Percentiles rank a stretch among this genome's conserved stretches.
These are phyloP conservation scores for Achlya hypogyna DNA, from an alignment of 352 stramenopile species.

Conservation along the genomic window DNA sequence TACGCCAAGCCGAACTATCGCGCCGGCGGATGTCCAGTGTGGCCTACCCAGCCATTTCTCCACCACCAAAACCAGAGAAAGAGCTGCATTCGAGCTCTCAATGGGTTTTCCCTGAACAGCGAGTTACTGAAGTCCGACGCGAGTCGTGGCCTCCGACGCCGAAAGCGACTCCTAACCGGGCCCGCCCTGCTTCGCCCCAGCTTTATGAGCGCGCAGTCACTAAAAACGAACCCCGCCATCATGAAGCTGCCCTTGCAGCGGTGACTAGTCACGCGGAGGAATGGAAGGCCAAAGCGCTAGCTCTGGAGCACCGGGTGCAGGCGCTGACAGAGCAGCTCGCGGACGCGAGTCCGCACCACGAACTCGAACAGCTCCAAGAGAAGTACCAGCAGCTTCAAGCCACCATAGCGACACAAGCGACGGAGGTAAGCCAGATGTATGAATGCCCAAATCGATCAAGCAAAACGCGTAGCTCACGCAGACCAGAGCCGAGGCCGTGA, in stretches of 20 bases:
- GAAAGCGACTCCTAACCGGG: not conserved
- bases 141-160: not conserved
- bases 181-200: not conserved
- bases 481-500: not conserved
- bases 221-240: not conserved
- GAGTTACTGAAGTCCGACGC: not conserved
- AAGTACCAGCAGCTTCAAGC: not conserved
- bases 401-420: not conserved
- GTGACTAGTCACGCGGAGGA: not conserved
- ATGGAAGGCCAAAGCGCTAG: not conserved
- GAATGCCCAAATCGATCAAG: not conserved
- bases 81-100: constrained; percentile 3
- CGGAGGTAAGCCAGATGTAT: not conserved
- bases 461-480: not conserved
- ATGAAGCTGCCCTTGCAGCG: not conserved
- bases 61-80: not conserved
- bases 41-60: not conserved
- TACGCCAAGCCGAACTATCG: not conserved
- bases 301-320: not conserved
- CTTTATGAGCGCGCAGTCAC: not conserved
- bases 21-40: not conserved
- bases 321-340: not conserved
- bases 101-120: constrained; percentile 2
- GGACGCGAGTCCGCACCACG: no score
- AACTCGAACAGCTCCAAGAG: not conserved